Base-by-base conservation (phyloP, 768 basidiomycete species). In the Lentinula sp. region DNA sequence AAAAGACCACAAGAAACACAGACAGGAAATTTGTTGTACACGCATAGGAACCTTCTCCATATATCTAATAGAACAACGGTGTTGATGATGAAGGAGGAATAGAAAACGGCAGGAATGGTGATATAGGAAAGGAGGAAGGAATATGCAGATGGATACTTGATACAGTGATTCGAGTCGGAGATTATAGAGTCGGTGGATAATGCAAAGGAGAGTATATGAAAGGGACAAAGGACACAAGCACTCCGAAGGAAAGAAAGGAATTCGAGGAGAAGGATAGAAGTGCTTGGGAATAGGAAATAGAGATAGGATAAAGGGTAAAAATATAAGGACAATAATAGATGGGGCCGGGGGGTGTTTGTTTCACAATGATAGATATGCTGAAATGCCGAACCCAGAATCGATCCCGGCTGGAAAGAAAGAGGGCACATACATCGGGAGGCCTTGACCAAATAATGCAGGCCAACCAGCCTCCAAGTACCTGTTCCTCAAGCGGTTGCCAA, bases 271-370 rank as follows among this genome's bases (percentile, higher is more conserved):
- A 15, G 6, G 32, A 21, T 21, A 21, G 23, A 37, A 58, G 48
- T 59, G 57, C 55, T 28, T 31, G 55, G 55, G 34, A 59, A 37
- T 46, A 46, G n/a, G 8, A 46, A 59, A 34, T 42, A 48, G 40
- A 43, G 28, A 63, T 66, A 67, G 59, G 62, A 56, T 64, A 67
- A 34, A 15, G 31, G 15, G 37, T 49, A 11, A 23, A 55, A 57
- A 62, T 59, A 50, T 34, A 50, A 48, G 9, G 34, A 50, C 45
- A 21, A 48, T 48, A 48, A 59, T 59, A 50, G 48, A 48, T 48
- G 48, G 5, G 31, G 57, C 16, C 45, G 46, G 10, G 48, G 45
- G 18, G 32, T 48, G 46, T 21, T 46, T 45, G 42, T 23, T 57
- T 42, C 28, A 59, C 57, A 59, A 34, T 57, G 18, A 32, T 43